Percentiles rank a stretch among this genome's conserved stretches.
These are phyloP conservation scores for Ophiocordyceps camponoti-saundersi DNA, from an alignment of 2,329 filamentous ascomycete genomes.

Conservation along the genomic window DNA sequence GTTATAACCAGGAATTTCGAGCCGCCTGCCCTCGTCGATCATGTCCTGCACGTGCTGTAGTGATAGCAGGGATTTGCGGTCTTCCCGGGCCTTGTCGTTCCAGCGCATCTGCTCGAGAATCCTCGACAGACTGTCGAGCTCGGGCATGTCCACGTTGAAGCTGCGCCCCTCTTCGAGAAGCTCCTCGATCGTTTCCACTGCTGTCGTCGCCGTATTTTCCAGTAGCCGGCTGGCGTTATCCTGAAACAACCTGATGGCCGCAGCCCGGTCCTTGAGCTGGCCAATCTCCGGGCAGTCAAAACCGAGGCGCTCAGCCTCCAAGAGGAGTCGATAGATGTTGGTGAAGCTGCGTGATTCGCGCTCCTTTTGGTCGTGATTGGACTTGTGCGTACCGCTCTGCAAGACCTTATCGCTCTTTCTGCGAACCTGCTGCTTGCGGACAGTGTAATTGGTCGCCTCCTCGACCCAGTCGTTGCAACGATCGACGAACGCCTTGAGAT, in stretches of 20 bases:
- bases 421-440: conserved; percentile 91
- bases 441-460: conserved; percentile 89
- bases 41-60: conserved; percentile 66
- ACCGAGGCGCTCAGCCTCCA: conserved; percentile 68
- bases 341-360: conserved; percentile 75
- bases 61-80: conserved; percentile 47
- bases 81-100: conserved; percentile 59
- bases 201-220: conserved; percentile 43
- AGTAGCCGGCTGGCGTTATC: conserved; percentile 55
- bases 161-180: conserved; percentile 76
- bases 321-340: conserved; percentile 72
- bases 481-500: conserved; percentile 79
- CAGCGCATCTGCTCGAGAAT: conserved; percentile 76
- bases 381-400: conserved; percentile 58
- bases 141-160: conserved; percentile 83
- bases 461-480: conserved; percentile 97
- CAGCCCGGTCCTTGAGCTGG: conserved; percentile 68
- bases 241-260: conserved; percentile 74
- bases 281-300: conserved; percentile 89
- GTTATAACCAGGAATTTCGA: conserved; percentile 66
- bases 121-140: conserved; percentile 66
- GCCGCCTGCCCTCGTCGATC: conserved; percentile 57
- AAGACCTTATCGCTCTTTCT: conserved; percentile 85
- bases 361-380: conserved; percentile 58
- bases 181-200: conserved; percentile 67